A percentile compares a stretch with the other conserved stretches of the same genome.
These are phyloP conservation scores for Cladorrhinum sp. DNA, from an alignment of 2,329 filamentous ascomycete species.

Conservation along the genomic window DNA sequence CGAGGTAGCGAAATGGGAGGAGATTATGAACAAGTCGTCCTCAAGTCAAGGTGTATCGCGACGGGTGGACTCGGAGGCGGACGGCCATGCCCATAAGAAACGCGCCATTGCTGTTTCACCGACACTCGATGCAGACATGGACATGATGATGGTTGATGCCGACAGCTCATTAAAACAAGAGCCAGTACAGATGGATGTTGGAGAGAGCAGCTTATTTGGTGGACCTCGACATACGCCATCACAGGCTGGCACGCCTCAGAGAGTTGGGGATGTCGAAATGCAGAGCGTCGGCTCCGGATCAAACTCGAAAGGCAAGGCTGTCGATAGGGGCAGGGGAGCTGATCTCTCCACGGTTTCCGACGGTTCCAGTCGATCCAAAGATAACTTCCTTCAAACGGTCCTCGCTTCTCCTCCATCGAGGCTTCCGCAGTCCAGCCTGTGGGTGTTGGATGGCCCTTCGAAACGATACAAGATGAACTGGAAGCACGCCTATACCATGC, in stretches of 20 bases:
- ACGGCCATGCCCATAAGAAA: slow-evolving; percentile 54
- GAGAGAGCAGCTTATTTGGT: slow-evolving; percentile 33
- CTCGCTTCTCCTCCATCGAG: slow-evolving; percentile 26
- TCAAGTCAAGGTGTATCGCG: slow-evolving; percentile 39
- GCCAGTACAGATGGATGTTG: slow-evolving; percentile 23
- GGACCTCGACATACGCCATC: slow-evolving; percentile 18
- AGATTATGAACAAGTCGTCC: slow-evolving; percentile 47
- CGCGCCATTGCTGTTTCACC: slow-evolving; percentile 46
- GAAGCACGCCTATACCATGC: slow-evolving; percentile 89
- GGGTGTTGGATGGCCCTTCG: slow-evolving; percentile 48
- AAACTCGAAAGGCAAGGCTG: slow-evolving; percentile 29
- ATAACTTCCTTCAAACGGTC: slow-evolving; percentile 33
- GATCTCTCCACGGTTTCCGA: slow-evolving; percentile 13
- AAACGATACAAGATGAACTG: slow-evolving; percentile 72
- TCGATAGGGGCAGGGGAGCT: slow-evolving; percentile 36
- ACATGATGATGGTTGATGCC: slow-evolving; percentile 42
- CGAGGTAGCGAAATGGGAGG: slow-evolving; percentile 67
- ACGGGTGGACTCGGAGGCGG: slow-evolving; percentile 40
- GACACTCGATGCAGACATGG: slow-evolving; percentile 42
- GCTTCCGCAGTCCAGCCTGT: slow-evolving; percentile 46
- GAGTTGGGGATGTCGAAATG: slow-evolving; percentile 35
- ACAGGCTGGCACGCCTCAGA: slow-evolving; percentile 24
- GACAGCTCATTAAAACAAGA: slow-evolving; percentile 30
- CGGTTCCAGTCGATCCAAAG: slow-evolving; percentile 18
- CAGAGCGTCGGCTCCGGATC: slow-evolving; percentile 34